These are phyloP conservation scores for Termitomyces sp. DNA, from an alignment of 768 basidiomycete genomes.

Conservation along the genomic window DNA sequence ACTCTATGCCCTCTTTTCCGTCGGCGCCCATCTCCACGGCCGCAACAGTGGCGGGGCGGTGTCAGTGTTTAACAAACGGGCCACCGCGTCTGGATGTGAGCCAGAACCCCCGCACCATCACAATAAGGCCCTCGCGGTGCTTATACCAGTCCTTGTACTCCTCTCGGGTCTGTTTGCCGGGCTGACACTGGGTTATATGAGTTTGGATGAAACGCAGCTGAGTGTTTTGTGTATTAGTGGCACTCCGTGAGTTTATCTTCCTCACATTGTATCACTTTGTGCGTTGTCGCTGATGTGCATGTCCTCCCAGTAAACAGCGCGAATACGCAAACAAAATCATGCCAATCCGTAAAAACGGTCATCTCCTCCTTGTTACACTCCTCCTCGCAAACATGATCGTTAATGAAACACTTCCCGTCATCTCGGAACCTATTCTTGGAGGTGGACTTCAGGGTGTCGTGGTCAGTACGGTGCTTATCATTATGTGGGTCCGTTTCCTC, in stretches of 20 bases:
- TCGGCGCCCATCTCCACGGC: constrained; percentile 33
- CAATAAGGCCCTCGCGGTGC: constrained; percentile 38
- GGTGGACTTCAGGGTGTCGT: constrained; percentile 76
- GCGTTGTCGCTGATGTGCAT: too few species aligned
- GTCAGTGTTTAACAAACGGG: background rate
- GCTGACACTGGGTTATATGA: constrained; percentile 89
- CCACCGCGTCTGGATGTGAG: too few species aligned
- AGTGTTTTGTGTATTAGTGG: constrained; percentile 84
- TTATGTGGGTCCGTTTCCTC: constrained; percentile 56
- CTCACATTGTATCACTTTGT: background rate
- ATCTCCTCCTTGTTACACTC: constrained; percentile 76
- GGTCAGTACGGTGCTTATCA: constrained; percentile 79
- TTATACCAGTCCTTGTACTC: constrained; percentile 82
- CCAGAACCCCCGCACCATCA: constrained; percentile 1
- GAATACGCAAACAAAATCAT: constrained; percentile 79
- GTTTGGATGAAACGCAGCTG: constrained; percentile 87
- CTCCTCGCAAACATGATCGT: constrained; percentile 89
- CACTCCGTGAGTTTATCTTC: constrained; percentile 51
- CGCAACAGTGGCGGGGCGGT: constrained; percentile 17
- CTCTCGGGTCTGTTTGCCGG: constrained; percentile 87
- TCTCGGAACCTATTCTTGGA: constrained; percentile 74
- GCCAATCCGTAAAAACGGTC: constrained; percentile 81
- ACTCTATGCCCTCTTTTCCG: constrained; percentile 36
- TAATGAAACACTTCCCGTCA: constrained; percentile 83
- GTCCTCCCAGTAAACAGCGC: constrained; percentile 59